Evolutionary conservation across 129 eudicot species (phyloP).

Genomic region (Escallonia herrerae): DNA sequence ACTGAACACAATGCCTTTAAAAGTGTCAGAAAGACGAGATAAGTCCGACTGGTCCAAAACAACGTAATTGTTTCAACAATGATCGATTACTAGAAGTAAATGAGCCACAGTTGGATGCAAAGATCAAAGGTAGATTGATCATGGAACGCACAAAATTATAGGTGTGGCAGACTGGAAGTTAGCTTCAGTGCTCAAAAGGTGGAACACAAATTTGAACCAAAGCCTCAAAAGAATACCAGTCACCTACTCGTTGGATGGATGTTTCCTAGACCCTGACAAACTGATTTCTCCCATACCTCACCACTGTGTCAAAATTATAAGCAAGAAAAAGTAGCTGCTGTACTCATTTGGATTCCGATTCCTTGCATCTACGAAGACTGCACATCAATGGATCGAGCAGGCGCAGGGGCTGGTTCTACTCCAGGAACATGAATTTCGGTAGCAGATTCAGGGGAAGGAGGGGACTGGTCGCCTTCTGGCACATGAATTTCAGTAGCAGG

Average conservation of each 20-base stretch:
- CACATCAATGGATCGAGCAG: neutral
- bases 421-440: conserved; percentile 4
- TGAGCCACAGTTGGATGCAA: too few species aligned
- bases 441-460: conserved; percentile 7
- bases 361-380: neutral
- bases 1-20: too few species aligned
- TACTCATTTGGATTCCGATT: neutral
- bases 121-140: neutral
- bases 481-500: conserved; percentile 4
- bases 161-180: neutral
- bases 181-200: neutral
- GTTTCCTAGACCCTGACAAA: neutral
- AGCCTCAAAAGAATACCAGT: neutral
- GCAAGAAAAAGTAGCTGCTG: neutral
- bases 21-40: too few species aligned
- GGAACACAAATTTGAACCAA: neutral
- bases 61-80: too few species aligned
- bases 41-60: too few species aligned
- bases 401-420: conserved; percentile 15
- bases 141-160: neutral
- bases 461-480: conserved; percentile 1
- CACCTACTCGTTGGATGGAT: neutral
- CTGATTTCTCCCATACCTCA: neutral
- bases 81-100: too few species aligned
- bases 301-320: neutral